Percentiles rank a stretch among this genome's conserved stretches.
Conservation (phyloP, 139 green algal species). For the Desmodesmus armatus region DNA sequence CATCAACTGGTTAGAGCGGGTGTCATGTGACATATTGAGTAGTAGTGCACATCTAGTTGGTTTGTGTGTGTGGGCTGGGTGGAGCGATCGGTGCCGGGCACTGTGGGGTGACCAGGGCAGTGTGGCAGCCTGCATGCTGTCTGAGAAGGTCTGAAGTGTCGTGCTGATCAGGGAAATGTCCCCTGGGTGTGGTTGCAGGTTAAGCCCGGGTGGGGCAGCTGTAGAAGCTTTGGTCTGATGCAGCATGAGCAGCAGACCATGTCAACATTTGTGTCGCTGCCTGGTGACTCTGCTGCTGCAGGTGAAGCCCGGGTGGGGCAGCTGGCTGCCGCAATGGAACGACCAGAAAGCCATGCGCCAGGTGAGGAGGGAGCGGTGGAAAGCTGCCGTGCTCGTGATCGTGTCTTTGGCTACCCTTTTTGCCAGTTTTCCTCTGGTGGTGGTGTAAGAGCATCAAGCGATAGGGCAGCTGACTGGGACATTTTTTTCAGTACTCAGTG, state of each 20-base stretch:
- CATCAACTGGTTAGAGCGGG: too few relatives aligned
- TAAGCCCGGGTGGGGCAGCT: neutral
- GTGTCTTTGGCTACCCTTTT: too few relatives aligned
- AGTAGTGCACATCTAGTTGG: neutral
- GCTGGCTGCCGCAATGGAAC: slow-evolving; percentile 29
- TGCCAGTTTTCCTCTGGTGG: too few relatives aligned
- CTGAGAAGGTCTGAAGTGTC: neutral
- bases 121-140: too few relatives aligned
- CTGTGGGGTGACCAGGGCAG: too few relatives aligned
- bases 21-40: neutral
- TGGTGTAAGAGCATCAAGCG: too few relatives aligned
- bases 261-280: neutral
- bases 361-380: too few relatives aligned
- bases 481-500: too few relatives aligned
- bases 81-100: neutral
- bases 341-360: slow-evolving; percentile 21
- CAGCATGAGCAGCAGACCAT: neutral
- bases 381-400: too few relatives aligned
- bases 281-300: neutral
- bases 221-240: neutral
- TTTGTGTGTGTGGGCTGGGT: neutral
- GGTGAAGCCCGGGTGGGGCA: slow-evolving; percentile 30
- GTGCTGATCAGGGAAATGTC: neutral
- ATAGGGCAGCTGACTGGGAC: too few relatives aligned
- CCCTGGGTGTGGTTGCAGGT: neutral